Evolutionary conservation across 2,329 filamentous ascomycete genomes (phyloP).

Genomic region (Pseudogymnoascus sp.): DNA sequence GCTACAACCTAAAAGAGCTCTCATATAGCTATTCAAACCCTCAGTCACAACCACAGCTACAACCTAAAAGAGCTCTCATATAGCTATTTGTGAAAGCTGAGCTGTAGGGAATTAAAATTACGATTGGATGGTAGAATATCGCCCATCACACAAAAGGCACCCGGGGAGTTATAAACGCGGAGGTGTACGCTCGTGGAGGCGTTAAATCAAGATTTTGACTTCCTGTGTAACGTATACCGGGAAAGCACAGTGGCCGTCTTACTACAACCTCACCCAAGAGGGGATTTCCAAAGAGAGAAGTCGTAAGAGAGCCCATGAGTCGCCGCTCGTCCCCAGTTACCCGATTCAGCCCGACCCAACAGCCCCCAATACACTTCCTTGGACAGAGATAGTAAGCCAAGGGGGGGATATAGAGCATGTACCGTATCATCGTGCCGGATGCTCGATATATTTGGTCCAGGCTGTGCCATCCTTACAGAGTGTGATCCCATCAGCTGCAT

Average conservation of each 20-base stretch:
- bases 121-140: neutral
- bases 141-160: neutral
- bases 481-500: slow-evolving; percentile 5
- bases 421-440: neutral
- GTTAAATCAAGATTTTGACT: too few species aligned
- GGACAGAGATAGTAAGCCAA: neutral
- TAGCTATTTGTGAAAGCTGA: neutral
- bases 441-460: slow-evolving; percentile 3
- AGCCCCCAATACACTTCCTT: neutral
- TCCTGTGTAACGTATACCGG: neutral
- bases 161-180: neutral
- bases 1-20: too few species aligned
- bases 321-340: neutral
- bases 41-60: neutral
- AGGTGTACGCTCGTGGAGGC: neutral
- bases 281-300: neutral
- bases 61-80: neutral
- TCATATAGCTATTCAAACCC: neutral
- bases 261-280: neutral
- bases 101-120: neutral
- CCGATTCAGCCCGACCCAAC: neutral
- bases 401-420: neutral
- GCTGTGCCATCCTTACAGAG: slow-evolving; percentile 1
- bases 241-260: neutral
- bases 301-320: neutral